A percentile compares a stretch with the other conserved stretches of the same genome.
Conservation (phyloP, 208 protist species). For the Trypanosomatidae sp. region DNA sequence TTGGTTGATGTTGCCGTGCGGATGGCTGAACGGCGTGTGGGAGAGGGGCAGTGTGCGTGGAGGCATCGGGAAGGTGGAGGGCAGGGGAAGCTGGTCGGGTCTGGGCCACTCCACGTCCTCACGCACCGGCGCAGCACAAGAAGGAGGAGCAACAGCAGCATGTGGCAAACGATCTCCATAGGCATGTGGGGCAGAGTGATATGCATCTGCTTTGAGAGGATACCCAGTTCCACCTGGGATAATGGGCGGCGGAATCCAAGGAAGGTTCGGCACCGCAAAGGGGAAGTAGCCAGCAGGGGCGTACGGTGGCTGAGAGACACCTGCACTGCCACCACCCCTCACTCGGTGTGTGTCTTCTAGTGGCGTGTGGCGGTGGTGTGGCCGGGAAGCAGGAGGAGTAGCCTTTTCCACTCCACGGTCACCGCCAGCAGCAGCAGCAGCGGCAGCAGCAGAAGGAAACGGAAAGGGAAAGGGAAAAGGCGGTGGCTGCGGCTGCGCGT, state of each 20-base stretch:
- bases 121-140: neutral
- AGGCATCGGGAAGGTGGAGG: conserved; percentile 60
- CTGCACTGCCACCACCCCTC: neutral
- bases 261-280: conserved; percentile 15
- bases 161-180: neutral
- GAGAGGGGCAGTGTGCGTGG: conserved; percentile 22
- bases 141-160: neutral
- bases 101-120: conserved; percentile 36
- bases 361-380: no score
- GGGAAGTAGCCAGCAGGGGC: neutral
- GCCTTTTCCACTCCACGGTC: no score
- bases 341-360: neutral
- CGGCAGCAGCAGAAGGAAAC: no score
- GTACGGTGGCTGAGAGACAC: neutral
- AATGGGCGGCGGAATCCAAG: conserved; percentile 37
- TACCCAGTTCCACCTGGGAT: neutral
- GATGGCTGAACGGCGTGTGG: neutral
- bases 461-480: no score
- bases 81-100: conserved; percentile 57
- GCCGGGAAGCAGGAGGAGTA: no score
- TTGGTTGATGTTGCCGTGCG: no score
- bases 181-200: no score
- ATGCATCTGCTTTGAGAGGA: no score
- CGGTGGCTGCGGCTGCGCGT: no score
- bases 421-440: no score